These are phyloP conservation scores for Colletotrichum melonis DNA, from an alignment of 2,329 filamentous ascomycete species.

Conservation along the genomic window DNA sequence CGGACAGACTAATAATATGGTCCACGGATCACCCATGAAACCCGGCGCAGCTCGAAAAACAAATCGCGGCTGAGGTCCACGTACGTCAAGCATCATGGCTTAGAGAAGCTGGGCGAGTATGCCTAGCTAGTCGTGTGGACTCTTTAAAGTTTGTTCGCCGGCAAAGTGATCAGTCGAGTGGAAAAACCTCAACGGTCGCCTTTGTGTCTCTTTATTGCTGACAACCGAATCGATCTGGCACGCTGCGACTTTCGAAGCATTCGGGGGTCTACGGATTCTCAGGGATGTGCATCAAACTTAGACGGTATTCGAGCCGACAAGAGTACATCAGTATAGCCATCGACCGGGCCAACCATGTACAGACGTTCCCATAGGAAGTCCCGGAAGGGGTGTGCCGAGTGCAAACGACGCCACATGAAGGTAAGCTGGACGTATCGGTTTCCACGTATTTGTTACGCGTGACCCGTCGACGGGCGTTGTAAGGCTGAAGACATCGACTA, in stretches of 20 bases:
- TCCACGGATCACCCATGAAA: neutral
- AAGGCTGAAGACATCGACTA: neutral
- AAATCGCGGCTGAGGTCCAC: neutral
- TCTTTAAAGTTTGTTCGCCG: neutral
- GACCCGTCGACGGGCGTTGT: neutral
- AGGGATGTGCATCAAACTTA: neutral
- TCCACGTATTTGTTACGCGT: slow-evolving; percentile 1
- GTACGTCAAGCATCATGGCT: neutral
- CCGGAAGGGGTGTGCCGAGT: slow-evolving; percentile 44
- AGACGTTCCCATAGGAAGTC: slow-evolving; percentile 45
- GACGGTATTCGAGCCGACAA: neutral
- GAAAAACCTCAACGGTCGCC: neutral
- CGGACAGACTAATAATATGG: neutral
- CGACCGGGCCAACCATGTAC: neutral
- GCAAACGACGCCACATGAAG: slow-evolving; percentile 48
- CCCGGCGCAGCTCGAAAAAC: neutral
- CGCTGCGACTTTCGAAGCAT: neutral
- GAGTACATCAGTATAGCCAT: neutral
- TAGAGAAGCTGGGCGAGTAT: neutral
- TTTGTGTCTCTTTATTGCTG: neutral
- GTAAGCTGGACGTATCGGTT: slow-evolving; percentile 26
- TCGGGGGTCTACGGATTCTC: neutral
- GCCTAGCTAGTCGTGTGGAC: neutral
- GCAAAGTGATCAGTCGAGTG: neutral
- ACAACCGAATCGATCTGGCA: neutral